Conservation (phyloP, 306 rosid genomes). For the Vigna trinervia region DNA sequence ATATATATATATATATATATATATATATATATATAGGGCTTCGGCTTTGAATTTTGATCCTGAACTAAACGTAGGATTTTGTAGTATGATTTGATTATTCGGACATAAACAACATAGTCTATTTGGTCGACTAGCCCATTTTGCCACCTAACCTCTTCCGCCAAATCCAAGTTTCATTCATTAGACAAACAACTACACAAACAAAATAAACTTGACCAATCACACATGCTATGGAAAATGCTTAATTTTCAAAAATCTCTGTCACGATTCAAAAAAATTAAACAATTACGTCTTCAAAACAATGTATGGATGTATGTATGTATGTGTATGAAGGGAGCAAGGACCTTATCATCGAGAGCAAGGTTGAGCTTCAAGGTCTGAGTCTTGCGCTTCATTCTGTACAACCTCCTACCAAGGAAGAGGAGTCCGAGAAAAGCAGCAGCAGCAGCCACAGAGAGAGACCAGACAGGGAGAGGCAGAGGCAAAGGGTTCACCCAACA, state of each 20-base stretch:
- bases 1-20: too few species aligned
- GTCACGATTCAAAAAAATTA: too few species aligned
- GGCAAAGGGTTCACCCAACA: constrained; percentile 72
- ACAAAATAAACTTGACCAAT: too few species aligned
- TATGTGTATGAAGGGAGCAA: background rate
- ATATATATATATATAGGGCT: too few species aligned
- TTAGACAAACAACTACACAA: background rate
- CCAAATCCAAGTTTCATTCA: background rate
- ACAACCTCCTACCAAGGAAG: constrained; percentile 73
- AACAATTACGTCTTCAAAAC: background rate
- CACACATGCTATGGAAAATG: background rate
- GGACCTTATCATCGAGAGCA: constrained; percentile 88
- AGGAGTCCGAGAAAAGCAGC: constrained; percentile 82
- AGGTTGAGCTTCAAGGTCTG: constrained; percentile 83
- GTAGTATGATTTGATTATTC: too few species aligned
- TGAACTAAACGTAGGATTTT: too few species aligned
- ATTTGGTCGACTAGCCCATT: background rate
- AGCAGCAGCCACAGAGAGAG: constrained; percentile 80
- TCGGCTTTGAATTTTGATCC: too few species aligned
- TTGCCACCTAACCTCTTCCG: background rate
- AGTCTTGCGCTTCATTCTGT: constrained; percentile 77
- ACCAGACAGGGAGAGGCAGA: constrained; percentile 67
- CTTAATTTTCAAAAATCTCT: background rate
- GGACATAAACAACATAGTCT: too few species aligned
- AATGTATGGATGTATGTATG: background rate